phyloP scores from a whole-genome alignment of 1,139 yeast species.

The Lodderomyces orthopsilosis region DNA sequence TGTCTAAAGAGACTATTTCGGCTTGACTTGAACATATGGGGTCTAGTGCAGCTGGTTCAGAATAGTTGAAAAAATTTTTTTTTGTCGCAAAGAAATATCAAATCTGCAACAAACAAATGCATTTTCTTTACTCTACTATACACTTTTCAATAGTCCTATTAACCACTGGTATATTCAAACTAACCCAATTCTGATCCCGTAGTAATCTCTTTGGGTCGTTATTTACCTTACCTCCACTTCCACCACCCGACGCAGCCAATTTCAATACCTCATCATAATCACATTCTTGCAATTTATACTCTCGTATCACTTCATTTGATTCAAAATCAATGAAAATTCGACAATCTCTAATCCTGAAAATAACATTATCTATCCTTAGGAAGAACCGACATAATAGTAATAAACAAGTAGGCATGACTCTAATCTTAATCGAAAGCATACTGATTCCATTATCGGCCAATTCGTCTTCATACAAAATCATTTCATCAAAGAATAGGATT shows the following conservation, averaged over 20 bases:
- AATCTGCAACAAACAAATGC: background rate
- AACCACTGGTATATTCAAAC: conserved; percentile 52
- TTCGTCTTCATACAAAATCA: conserved; percentile 88
- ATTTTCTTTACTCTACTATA: background rate
- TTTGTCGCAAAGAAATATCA: background rate
- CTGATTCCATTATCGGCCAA: conserved; percentile 94
- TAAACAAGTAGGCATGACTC: conserved; percentile 86
- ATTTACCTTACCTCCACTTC: conserved; percentile 14
- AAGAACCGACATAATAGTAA: conserved; percentile 74
- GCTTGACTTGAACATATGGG: conserved; percentile 3
- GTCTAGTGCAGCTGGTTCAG: background rate
- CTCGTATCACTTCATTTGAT: conserved; percentile 63
- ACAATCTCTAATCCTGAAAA: conserved; percentile 80
- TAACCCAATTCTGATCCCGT: conserved; percentile 83
- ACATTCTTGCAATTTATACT: conserved; percentile 73
- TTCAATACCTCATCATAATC: conserved; percentile 56
- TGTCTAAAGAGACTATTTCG: conserved; percentile 3
- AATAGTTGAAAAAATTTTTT: conserved; percentile 1
- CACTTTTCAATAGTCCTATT: conserved; percentile 13
- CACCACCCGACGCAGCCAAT: conserved; percentile 26
- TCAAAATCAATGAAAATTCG: conserved; percentile 79
- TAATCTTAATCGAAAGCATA: conserved; percentile 67
- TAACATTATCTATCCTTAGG: conserved; percentile 84
- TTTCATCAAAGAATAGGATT: conserved; percentile 83
- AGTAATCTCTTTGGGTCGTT: conserved; percentile 73